phyloP scores from a whole-genome alignment of 2,329 filamentous ascomycete genomes.

The Leptographium procerum region DNA sequence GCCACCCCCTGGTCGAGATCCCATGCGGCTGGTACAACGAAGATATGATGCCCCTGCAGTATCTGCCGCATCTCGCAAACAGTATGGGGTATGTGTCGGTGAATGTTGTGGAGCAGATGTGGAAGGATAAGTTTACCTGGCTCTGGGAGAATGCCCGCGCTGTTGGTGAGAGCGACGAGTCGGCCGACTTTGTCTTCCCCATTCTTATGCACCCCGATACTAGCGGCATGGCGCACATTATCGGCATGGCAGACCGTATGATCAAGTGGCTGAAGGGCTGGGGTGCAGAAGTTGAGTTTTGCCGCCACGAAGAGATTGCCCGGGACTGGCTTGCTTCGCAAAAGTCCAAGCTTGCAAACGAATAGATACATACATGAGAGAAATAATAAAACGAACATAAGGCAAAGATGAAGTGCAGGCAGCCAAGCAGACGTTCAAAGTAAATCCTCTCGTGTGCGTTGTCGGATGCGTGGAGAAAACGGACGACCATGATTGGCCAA shows the following conservation, averaged over 20 bases:
- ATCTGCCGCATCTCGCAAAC: conserved; percentile 54
- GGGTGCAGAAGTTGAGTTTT: conserved; percentile 32
- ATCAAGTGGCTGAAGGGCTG: conserved; percentile 36
- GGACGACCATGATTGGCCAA: too few relatives aligned
- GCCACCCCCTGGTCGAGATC: conserved; percentile 43
- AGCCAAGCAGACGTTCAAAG: too few relatives aligned
- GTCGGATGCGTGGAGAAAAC: too few relatives aligned
- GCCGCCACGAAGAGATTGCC: conserved; percentile 30
- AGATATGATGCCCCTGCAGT: conserved; percentile 55
- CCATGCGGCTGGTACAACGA: conserved; percentile 54
- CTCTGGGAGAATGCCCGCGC: conserved; percentile 28
- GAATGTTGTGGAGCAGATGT: conserved; percentile 47
- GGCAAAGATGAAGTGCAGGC: too few relatives aligned
- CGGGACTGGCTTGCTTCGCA: conserved; percentile 21
- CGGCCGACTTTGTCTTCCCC: conserved; percentile 53
- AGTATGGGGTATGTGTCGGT: conserved; percentile 48
- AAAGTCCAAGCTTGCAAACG: background rate
- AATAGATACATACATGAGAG: background rate
- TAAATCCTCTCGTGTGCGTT: too few relatives aligned
- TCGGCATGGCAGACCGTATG: conserved; percentile 36
- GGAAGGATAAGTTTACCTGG: conserved; percentile 51
- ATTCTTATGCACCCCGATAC: conserved; percentile 65
- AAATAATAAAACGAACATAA: background rate
- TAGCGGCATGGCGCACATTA: conserved; percentile 48
- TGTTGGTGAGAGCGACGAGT: conserved; percentile 16